Evolutionary conservation across 1,284 basidiomycete genomes (phyloP), one percentile per base, ranked within the genome.

Genomic region (Cutaneotrichosporon arboriforme): DNA sequence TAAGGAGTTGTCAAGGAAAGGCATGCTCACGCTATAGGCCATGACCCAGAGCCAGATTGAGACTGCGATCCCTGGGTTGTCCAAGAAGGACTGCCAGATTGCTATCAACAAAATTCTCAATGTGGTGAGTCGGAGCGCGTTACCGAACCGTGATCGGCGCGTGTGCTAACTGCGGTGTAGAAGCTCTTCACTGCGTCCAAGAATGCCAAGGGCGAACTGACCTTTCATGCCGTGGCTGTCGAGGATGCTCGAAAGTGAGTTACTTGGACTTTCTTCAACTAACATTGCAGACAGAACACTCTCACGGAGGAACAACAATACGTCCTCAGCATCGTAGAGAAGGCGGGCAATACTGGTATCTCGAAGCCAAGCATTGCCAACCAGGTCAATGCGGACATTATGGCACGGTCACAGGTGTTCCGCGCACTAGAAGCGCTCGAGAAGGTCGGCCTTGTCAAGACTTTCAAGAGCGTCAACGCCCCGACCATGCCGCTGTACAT

Each of bases 401-500:
- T 72, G 52, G 57, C 66, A 9, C 54, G 56, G 8, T 49, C 64
- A 18, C 59, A 63, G 17, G 57, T 74, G 15, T 61, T 67, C 44
- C 70, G 69, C 56, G 62, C 63, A 1, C 49, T 76, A 33, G 64
- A 66, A 17, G 54, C 60, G 18, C 54, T 76, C 21, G 71, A 71
- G 50, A 69, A 66, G 51, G 57, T 49, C 31, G 61, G 60, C n/a
- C 60, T 66, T 10, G 66, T 76, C 61, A 70, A 71, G 58, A 54
- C 58, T 23, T 73, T 74, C 58, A 73, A 72, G 60, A 67, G 66
- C 45, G 65, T 76, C 52, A 67, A 70, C 33, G 63, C 66, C 1
- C 73, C 73, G 0, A 74, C 71, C 3, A 63, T 68, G 46, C 60
- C 65, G 8, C 59, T 70, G 35, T 76, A 70, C 54, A 66, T 73